These are phyloP conservation scores for Omphalea diandra DNA, from an alignment of 441 rosid genomes.

Conservation along the genomic window DNA sequence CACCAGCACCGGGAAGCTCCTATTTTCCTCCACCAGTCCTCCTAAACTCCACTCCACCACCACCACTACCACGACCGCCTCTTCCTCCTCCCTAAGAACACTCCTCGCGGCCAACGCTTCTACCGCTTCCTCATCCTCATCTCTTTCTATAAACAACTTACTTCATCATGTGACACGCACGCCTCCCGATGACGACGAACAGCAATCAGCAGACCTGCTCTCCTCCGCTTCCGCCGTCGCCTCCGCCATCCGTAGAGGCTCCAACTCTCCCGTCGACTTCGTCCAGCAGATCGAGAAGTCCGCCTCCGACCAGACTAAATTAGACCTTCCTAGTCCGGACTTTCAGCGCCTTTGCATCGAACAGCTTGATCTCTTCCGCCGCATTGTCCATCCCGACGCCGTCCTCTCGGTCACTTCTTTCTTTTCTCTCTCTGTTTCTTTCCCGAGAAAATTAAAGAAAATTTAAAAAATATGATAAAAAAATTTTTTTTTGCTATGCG, in stretches of 20 bases:
- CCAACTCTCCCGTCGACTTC: constrained; percentile 76
- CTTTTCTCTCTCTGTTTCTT: constrained; percentile 11
- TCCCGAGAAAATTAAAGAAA: background rate
- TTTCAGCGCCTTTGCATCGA: constrained; percentile 76
- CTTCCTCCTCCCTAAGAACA: constrained; percentile 7
- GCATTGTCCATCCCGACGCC: constrained; percentile 66
- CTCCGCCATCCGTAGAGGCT: constrained; percentile 58
- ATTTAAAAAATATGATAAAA: too few species aligned
- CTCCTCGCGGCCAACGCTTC: constrained; percentile 9
- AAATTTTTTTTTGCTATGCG: too few species aligned
- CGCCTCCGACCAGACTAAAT: constrained; percentile 46
- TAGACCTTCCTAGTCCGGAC: constrained; percentile 74
- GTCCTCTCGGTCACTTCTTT: constrained; percentile 54
- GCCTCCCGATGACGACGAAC: constrained; percentile 38
- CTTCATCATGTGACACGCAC: constrained; percentile 50
- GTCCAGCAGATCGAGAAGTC: constrained; percentile 56
- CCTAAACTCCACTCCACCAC: background rate
- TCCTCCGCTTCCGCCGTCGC: constrained; percentile 83
- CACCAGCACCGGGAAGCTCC: constrained; percentile 17
- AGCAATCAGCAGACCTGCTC: constrained; percentile 24
- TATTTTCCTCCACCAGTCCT: constrained; percentile 17
- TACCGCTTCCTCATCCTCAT: constrained; percentile 14
- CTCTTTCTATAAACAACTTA: constrained; percentile 1
- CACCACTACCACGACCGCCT: background rate
- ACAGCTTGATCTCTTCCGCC: constrained; percentile 74